Evolutionary conservation across 2,329 filamentous ascomycete species (phyloP).

Genomic region (Nemania abortiva): DNA sequence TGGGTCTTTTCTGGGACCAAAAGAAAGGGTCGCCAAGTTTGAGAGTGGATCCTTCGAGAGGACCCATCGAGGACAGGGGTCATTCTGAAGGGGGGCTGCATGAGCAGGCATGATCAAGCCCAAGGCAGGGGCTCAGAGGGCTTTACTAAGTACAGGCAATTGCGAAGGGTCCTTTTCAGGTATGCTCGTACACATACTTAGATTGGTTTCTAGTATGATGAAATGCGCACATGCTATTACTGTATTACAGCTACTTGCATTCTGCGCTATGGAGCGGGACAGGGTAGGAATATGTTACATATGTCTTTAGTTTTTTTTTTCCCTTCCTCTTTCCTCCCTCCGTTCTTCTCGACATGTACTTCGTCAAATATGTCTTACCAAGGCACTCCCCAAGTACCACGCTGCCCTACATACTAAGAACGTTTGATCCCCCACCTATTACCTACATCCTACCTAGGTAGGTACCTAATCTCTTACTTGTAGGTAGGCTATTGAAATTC

Average conservation of each 20-base stretch:
- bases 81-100: conserved; percentile 17
- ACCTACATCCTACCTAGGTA: not conserved
- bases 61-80: conserved; percentile 22
- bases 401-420: not conserved
- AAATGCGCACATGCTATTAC: conserved; percentile 15
- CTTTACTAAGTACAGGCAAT: not conserved
- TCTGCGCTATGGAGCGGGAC: not conserved
- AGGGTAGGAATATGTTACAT: not conserved
- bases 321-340: not conserved
- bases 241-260: conserved; percentile 29
- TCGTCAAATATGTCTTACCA: not conserved
- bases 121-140: not conserved
- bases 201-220: conserved; percentile 20
- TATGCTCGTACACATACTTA: not conserved
- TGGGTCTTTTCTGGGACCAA: conserved; percentile 32
- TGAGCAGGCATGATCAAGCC: conserved; percentile 1
- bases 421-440: not conserved
- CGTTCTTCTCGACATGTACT: not conserved
- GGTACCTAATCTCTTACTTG: no score
- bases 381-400: conserved; percentile 9
- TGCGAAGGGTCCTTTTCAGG: conserved; percentile 15
- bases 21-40: conserved; percentile 33
- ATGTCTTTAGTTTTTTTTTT: not conserved
- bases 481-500: no score
- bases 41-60: conserved; percentile 7